Evolutionary conservation across 2,329 filamentous ascomycete genomes (phyloP).

Genomic region (Epichloe uncinata): DNA sequence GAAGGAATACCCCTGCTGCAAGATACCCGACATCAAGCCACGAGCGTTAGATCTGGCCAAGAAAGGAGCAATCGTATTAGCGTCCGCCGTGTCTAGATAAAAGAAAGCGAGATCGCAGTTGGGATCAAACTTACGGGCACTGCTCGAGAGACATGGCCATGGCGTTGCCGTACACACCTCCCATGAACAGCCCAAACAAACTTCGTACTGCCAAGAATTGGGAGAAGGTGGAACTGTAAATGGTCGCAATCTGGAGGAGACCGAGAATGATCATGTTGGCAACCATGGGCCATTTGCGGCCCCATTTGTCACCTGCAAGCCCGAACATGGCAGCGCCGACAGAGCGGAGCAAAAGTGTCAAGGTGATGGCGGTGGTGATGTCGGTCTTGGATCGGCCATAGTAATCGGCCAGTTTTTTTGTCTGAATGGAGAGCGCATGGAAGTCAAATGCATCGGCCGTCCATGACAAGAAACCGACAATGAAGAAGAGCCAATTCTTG

Average conservation of each 20-base stretch:
- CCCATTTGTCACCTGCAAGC: constrained; percentile 63
- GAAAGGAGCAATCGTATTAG: constrained; percentile 9
- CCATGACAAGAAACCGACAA: constrained; percentile 64
- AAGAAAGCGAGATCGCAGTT: no score
- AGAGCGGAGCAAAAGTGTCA: constrained; percentile 62
- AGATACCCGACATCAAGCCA: constrained; percentile 68
- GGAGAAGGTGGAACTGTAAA: constrained; percentile 57
- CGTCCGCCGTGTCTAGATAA: background rate
- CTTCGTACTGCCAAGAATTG: constrained; percentile 64
- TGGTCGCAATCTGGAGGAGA: constrained; percentile 58
- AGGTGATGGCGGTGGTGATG: constrained; percentile 61
- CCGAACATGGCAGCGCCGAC: constrained; percentile 67
- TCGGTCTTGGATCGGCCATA: constrained; percentile 43
- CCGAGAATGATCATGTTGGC: constrained; percentile 63
- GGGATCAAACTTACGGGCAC: constrained; percentile 38
- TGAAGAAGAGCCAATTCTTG: constrained; percentile 62
- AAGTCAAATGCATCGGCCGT: constrained; percentile 77
- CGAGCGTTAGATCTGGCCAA: constrained; percentile 43
- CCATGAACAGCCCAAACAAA: constrained; percentile 69
- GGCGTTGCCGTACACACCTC: constrained; percentile 66
- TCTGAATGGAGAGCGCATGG: constrained; percentile 68
- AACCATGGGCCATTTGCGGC: constrained; percentile 76
- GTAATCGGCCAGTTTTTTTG: constrained; percentile 49
- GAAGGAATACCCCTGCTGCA: constrained; percentile 71
- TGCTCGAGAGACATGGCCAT: constrained; percentile 68